Percentiles rank a stretch among this genome's conserved stretches.
phyloP scores from a whole-genome alignment of 1,284 basidiomycete species.

The Heliocybe sulcata region DNA sequence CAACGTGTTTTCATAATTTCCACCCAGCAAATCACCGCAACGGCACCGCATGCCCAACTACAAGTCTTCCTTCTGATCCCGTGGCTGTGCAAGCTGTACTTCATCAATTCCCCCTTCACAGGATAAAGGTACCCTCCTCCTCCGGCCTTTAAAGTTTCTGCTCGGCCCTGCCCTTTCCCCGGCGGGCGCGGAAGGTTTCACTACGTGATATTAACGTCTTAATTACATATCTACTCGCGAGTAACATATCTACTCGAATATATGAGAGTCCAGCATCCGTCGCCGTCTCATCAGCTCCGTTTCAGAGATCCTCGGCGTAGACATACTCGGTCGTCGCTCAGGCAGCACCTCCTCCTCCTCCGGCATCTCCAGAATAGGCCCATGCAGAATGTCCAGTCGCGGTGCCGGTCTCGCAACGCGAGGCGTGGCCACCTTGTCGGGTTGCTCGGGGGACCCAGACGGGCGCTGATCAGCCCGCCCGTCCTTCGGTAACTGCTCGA shows the following conservation, averaged over 20 bases:
- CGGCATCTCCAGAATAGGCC: neutral
- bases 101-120: neutral
- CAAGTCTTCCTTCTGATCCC: neutral
- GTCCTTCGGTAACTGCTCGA: neutral
- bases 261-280: slow-evolving; percentile 59
- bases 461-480: neutral
- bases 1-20: neutral
- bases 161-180: neutral
- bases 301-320: slow-evolving; percentile 64
- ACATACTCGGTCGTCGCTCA: slow-evolving; percentile 17
- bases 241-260: slow-evolving; percentile 21
- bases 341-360: neutral
- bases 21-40: neutral
- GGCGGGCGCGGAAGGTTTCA: neutral
- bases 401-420: neutral
- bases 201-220: no score
- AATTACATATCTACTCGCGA: neutral
- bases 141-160: neutral
- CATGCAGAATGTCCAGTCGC: neutral
- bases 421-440: neutral
- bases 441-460: neutral
- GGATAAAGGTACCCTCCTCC: neutral
- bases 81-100: slow-evolving; percentile 3
- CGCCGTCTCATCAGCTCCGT: slow-evolving; percentile 75
- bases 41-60: neutral